These are phyloP conservation scores for Cladosporium sp. DNA, from an alignment of 2,329 filamentous ascomycete genomes.

Conservation along the genomic window DNA sequence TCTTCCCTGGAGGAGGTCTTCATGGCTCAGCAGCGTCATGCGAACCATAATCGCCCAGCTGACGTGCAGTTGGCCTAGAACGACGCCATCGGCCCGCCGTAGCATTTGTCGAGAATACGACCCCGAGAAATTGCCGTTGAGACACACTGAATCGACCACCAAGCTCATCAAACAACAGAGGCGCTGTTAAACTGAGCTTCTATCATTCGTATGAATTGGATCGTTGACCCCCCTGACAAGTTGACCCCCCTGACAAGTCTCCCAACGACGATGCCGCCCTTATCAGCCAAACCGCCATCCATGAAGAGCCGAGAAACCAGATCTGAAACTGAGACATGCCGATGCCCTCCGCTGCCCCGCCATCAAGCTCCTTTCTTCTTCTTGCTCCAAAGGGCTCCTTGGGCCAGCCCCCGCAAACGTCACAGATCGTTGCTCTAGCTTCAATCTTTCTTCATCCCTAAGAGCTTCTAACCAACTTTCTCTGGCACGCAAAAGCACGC, in stretches of 20 bases:
- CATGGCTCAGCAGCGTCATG: conserved; percentile 1
- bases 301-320: background rate
- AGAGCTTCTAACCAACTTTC: background rate
- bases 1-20: background rate
- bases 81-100: background rate
- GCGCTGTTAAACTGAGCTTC: too few species aligned
- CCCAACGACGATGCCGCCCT: background rate
- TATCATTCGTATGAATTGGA: background rate
- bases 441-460: background rate
- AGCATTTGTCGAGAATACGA: background rate
- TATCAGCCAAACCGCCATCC: background rate
- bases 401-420: background rate
- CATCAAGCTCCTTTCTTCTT: background rate
- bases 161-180: background rate
- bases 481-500: background rate
- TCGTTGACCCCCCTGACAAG: too few species aligned
- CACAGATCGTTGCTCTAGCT: background rate
- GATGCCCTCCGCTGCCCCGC: background rate
- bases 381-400: background rate
- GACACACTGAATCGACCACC: background rate
- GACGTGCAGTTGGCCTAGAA: background rate
- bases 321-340: background rate
- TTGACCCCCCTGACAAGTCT: too few species aligned
- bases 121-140: background rate
- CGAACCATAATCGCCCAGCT: background rate